These are phyloP conservation scores for Leptographium flavum DNA, from an alignment of 2,329 filamentous ascomycete species.

Conservation along the genomic window DNA sequence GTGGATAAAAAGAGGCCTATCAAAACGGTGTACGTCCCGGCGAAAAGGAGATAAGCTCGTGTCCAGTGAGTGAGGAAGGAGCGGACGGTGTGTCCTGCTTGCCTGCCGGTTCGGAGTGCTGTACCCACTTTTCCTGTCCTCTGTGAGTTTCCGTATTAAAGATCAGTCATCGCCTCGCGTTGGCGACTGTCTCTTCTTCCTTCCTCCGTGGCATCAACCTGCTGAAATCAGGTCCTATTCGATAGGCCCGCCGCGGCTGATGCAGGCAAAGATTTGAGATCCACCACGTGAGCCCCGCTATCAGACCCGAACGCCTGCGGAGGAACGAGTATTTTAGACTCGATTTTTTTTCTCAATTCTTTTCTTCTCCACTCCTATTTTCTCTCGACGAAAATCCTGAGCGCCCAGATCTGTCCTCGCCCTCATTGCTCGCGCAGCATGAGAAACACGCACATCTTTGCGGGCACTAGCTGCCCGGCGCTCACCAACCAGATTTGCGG, in stretches of 20 bases:
- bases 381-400: background rate
- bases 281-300: conserved; percentile 1
- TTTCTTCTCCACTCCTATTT: background rate
- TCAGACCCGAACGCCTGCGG: background rate
- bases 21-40: too few relatives aligned
- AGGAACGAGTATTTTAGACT: conserved; percentile 1
- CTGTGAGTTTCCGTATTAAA: background rate
- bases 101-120: too few relatives aligned
- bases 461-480: conserved; percentile 51
- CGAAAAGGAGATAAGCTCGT: too few relatives aligned
- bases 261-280: background rate
- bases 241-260: background rate
- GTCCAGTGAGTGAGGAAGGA: too few relatives aligned
- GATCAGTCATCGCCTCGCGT: background rate
- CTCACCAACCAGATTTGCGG: conserved; percentile 53
- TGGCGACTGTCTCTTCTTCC: background rate
- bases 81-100: too few relatives aligned
- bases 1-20: background rate
- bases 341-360: conserved; percentile 1
- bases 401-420: background rate
- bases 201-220: too few relatives aligned
- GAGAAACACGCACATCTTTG: conserved; percentile 49
- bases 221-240: background rate
- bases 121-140: background rate
- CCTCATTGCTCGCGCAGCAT: conserved; percentile 5